Evolutionary conservation across 1,284 basidiomycete species (phyloP).

Genomic region (Exobasidium cylindrosporum): DNA sequence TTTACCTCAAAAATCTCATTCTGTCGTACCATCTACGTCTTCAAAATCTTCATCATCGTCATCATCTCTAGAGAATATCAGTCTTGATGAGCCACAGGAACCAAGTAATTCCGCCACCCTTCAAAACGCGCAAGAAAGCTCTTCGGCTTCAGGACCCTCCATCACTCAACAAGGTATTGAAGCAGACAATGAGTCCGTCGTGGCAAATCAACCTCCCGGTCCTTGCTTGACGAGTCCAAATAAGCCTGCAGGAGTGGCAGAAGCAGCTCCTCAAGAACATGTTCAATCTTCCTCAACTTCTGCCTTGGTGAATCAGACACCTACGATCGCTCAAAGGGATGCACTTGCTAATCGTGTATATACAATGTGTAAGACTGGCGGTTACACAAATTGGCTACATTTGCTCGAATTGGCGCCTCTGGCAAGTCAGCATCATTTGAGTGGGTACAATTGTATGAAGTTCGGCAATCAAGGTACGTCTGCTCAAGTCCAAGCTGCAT

Average conservation of each 20-base stretch:
- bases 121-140: too few relatives aligned
- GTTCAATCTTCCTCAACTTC: background rate
- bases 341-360: slow-evolving; percentile 12
- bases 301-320: slow-evolving; percentile 4
- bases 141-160: too few relatives aligned
- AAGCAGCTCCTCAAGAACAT: background rate
- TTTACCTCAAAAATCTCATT: background rate
- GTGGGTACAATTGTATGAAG: slow-evolving; percentile 45
- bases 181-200: too few relatives aligned
- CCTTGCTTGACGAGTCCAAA: background rate
- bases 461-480: slow-evolving; percentile 30
- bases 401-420: slow-evolving; percentile 43
- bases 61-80: too few relatives aligned
- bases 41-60: too few relatives aligned
- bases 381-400: slow-evolving; percentile 41
- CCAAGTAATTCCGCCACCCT: too few relatives aligned
- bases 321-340: slow-evolving; percentile 17
- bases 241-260: background rate
- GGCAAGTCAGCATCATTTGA: slow-evolving; percentile 52
- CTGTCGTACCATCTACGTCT: too few relatives aligned
- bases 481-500: background rate
- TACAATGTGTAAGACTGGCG: slow-evolving; percentile 12
- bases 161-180: too few relatives aligned
- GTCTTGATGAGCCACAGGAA: too few relatives aligned
- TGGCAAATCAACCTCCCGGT: too few relatives aligned